Evolutionary conservation across 2,329 filamentous ascomycete species (phyloP), one percentile per base, ranked within the genome.

Genomic region (Chaetomiaceae sp.): DNA sequence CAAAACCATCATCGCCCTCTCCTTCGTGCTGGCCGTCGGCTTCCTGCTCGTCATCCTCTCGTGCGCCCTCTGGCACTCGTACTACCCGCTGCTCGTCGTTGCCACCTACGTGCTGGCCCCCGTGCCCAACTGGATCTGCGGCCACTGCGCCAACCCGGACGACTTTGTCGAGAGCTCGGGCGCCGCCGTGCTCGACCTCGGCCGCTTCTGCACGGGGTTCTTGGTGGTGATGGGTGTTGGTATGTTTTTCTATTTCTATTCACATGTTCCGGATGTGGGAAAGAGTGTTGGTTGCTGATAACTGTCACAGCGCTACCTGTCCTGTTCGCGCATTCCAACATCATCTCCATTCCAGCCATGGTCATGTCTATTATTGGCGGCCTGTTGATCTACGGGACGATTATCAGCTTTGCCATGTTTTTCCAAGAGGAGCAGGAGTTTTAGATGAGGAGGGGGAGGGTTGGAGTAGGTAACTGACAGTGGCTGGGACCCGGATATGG

Each of bases 1-100:
- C 68, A 97, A 96, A 77, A 99, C 94, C 63, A 99, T 99, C 75
- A 99, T 99, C 73, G 90, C 89, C 61, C 88, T 99, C 64, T 97
- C 94, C 69, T 99, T 99, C 75, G 94, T 99, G 70, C 90, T 99
- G 62, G 94, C 94, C 64, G 94, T 99, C 66, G 94, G 94, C 65
- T 99, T 99, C 77, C 89, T 99, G 66, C 90, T 99, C 63, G 94
- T 97, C 64, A 99, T 99, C 73, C 88, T 99, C 66, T 96, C 91
- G 59, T 95, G 91, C 69, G 94, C 94, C 47, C 84, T 99, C 63
- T 99, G 88, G 82, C 82, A 92, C 69, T 89, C 90, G 73, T 99
- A 95, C 82, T 89, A 94, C 66, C 91, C 94, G 52, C 84, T 99
- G 60, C 83, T 97, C 60, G 94, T 99, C 64, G 94, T 99, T 59